Percentiles rank a stretch among this genome's conserved stretches.
Evolutionary conservation across 2,329 filamentous ascomycete genomes (phyloP).

Genomic region (Ramichloridium luteum): DNA sequence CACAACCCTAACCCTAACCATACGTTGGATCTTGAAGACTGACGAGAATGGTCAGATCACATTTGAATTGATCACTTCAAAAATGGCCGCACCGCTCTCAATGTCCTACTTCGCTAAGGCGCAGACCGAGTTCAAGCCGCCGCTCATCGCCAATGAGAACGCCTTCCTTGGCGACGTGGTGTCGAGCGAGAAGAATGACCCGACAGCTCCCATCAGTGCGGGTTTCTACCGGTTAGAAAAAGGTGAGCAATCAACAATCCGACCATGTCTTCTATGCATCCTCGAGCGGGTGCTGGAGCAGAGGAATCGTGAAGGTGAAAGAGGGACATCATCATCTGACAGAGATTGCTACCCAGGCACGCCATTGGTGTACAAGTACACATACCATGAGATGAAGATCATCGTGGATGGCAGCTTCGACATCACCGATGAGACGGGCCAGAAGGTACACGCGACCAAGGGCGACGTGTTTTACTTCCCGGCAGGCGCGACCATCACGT

Average conservation of each 20-base stretch:
- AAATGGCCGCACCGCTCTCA: slow-evolving; percentile 1
- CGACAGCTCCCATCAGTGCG: slow-evolving; percentile 47
- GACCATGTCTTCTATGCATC: too few relatives aligned
- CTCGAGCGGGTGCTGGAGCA: too few relatives aligned
- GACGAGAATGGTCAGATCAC: slow-evolving; percentile 1
- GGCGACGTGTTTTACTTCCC: slow-evolving; percentile 61
- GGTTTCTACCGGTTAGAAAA: slow-evolving; percentile 59
- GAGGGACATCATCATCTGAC: too few relatives aligned
- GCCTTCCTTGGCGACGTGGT: slow-evolving; percentile 53
- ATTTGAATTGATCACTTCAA: too few relatives aligned
- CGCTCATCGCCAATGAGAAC: slow-evolving; percentile 55
- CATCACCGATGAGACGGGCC: slow-evolving; percentile 51
- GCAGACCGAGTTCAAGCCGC: slow-evolving; percentile 49
- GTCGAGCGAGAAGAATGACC: slow-evolving; percentile 40
- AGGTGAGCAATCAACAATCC: too few relatives aligned
- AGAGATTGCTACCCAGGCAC: slow-evolving; percentile 34
- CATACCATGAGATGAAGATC: slow-evolving; percentile 63
- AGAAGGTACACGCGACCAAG: slow-evolving; percentile 45
- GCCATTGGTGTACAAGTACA: slow-evolving; percentile 55
- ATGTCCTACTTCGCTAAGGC: slow-evolving; percentile 42
- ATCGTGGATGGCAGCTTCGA: slow-evolving; percentile 56
- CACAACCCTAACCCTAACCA: too few relatives aligned
- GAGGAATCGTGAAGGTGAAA: background rate
- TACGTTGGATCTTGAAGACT: slow-evolving; percentile 1
- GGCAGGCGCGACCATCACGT: slow-evolving; percentile 54